Base-by-base conservation (phyloP, 768 basidiomycete genomes). In the Mycena maculata region DNA sequence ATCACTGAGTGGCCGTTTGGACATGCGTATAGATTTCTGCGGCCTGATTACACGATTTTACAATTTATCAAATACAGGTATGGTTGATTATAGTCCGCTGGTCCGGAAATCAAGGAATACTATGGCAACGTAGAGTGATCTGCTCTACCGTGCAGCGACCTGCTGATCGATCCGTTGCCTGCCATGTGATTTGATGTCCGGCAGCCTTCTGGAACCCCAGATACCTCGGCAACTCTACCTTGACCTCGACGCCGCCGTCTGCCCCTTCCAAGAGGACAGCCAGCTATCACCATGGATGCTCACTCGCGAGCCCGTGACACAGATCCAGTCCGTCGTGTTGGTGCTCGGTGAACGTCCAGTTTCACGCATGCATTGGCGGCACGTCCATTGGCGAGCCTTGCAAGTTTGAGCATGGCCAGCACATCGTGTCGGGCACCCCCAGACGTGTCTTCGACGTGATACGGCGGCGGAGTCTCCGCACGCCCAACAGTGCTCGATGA, bases 391-490 rank as follows among this genome's bases (percentile, higher is more conserved):
- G 96, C 20, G 97, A 99, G 83, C 98, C 98, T 74, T 87, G 94
- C 66, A 98, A 98, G 82, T 87, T 99, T 50, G 95, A 98, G 78
- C 96, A 98, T 67, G 97, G 97, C 25, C 96, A 97, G 73, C 97
- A 99, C 80, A 93, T 99, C 67, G 94, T 99, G 36, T 96, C 95
- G 48, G 97, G 97, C 25, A 98, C 97, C 10, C 97, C 97, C 41
- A 97, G 97, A 20, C 93, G 97, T 79, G 97, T 99, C 31, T 98
- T 97, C 76, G 97, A 99, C 82, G 98, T 98, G 96, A 99, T 99
- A 84, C 89, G 96, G 66, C 88, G 97, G 75, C 87, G 96, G 73
- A 92, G 92, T 74, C 85, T 99, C 67, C 90, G 95, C 65, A 98
- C 97, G 54, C 89, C 96, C 71, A 96, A 96, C 80, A 96, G 89